Evolutionary conservation across 345 rosid species (phyloP).

Genomic region (Gynandropsis gynandra): DNA sequence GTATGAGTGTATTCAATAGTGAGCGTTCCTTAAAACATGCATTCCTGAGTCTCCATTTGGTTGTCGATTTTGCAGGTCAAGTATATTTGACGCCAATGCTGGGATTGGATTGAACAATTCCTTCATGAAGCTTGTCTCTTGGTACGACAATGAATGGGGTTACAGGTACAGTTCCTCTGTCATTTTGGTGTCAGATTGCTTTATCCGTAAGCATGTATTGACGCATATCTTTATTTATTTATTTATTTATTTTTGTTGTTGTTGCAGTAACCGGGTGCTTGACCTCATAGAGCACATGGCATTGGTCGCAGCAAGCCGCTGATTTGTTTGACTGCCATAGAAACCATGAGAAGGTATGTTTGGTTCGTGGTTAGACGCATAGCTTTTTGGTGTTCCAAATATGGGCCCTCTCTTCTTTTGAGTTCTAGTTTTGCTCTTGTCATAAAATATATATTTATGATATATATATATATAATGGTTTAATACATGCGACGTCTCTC

Average conservation of each 20-base stretch:
- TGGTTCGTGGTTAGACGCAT: slow-evolving; percentile 15
- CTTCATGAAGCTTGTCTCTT: slow-evolving; percentile 82
- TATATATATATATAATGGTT: slow-evolving; percentile 14
- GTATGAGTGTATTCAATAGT: background rate
- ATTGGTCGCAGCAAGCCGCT: slow-evolving; percentile 53
- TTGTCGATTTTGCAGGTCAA: too few relatives aligned
- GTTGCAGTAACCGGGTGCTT: slow-evolving; percentile 84
- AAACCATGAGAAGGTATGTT: slow-evolving; percentile 4
- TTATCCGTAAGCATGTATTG: too few relatives aligned
- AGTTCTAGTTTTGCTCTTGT: slow-evolving; percentile 1
- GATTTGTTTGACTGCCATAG: slow-evolving; percentile 13
- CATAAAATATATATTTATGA: slow-evolving; percentile 16
- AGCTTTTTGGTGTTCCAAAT: slow-evolving; percentile 14
- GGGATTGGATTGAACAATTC: slow-evolving; percentile 82
- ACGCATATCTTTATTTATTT: too few relatives aligned
- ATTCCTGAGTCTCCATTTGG: too few relatives aligned
- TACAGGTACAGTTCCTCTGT: slow-evolving; percentile 57
- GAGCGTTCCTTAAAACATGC: too few relatives aligned
- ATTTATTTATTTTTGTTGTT: slow-evolving; percentile 13
- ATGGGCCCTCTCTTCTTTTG: slow-evolving; percentile 13
- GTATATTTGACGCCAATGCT: slow-evolving; percentile 96
- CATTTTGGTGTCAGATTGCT: background rate
- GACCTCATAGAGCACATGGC: slow-evolving; percentile 98
- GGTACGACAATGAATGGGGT: slow-evolving; percentile 99
- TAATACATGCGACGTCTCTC: slow-evolving; percentile 12